A percentile compares a stretch with the other conserved stretches of the same genome.
phyloP scores from a whole-genome alignment of 1,139 yeast genomes.

The Hansenula anomala region DNA sequence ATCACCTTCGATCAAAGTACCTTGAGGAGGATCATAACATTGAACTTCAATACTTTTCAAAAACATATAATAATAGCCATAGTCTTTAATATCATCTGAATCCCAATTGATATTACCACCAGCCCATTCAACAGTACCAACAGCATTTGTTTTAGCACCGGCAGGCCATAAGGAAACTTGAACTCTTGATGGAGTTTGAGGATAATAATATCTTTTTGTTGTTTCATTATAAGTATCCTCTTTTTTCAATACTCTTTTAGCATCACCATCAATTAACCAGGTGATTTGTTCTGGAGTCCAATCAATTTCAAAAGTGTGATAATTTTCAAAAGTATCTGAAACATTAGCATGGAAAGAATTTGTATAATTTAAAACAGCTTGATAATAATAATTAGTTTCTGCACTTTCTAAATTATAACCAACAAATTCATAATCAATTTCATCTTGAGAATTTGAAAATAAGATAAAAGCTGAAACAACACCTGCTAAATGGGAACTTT shows the following conservation, averaged over 20 bases:
- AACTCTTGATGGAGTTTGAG: conserved; percentile 86
- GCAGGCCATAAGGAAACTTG: conserved; percentile 94
- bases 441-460: conserved; percentile 84
- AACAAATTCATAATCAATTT: conserved; percentile 82
- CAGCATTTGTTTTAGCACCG: conserved; percentile 58
- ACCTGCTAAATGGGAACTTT: conserved; percentile 57
- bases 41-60: conserved; percentile 55
- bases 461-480: conserved; percentile 84
- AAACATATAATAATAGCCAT: conserved; percentile 75
- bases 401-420: conserved; percentile 65
- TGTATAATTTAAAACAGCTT: conserved; percentile 66
- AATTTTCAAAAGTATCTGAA: conserved; percentile 55
- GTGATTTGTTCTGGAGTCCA: conserved; percentile 71
- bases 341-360: conserved; percentile 47
- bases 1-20: conserved; percentile 39
- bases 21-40: conserved; percentile 67
- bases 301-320: conserved; percentile 75
- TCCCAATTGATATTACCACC: conserved; percentile 89
- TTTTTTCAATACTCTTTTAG: conserved; percentile 61
- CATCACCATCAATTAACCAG: conserved; percentile 74
- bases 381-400: conserved; percentile 76
- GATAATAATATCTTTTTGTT: conserved; percentile 52
- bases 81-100: conserved; percentile 60
- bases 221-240: conserved; percentile 69
- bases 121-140: conserved; percentile 90